These are phyloP conservation scores for Cladophialophora chaetospira DNA, from an alignment of 2,329 filamentous ascomycete species.

Conservation along the genomic window DNA sequence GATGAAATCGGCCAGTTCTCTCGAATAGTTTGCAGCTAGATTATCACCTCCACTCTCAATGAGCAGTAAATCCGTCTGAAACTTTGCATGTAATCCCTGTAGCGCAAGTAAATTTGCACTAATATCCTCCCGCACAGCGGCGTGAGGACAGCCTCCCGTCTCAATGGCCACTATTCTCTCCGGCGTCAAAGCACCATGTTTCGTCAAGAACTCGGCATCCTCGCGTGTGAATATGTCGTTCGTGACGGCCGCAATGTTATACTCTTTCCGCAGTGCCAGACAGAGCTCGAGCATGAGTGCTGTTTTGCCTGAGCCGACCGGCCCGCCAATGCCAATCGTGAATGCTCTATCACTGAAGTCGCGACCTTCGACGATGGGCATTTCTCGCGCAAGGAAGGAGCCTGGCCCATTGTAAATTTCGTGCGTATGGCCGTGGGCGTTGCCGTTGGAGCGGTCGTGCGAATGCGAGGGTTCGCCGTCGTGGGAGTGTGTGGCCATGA, in stretches of 20 bases:
- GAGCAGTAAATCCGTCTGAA: slow-evolving; percentile 79
- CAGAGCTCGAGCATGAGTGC: slow-evolving; percentile 95
- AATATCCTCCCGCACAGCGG: slow-evolving; percentile 96
- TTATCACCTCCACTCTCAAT: slow-evolving; percentile 98
- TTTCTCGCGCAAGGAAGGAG: slow-evolving; percentile 84
- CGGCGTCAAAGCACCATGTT: slow-evolving; percentile 78
- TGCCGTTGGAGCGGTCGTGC: slow-evolving; percentile 52
- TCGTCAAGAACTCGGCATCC: slow-evolving; percentile 95
- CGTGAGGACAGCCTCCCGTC: slow-evolving; percentile 95
- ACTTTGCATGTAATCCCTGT: slow-evolving; percentile 80
- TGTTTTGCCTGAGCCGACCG: slow-evolving; percentile 95
- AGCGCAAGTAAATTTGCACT: slow-evolving; percentile 89
- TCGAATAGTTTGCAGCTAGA: slow-evolving; percentile 91
- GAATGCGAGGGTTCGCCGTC: slow-evolving; percentile 40
- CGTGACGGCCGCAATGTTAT: slow-evolving; percentile 91
- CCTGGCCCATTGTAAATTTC: slow-evolving; percentile 94
- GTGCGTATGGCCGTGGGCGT: slow-evolving; percentile 83
- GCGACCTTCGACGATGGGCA: slow-evolving; percentile 87
- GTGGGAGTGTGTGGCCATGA: slow-evolving; percentile 36
- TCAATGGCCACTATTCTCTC: slow-evolving; percentile 91
- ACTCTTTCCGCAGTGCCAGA: slow-evolving; percentile 74
- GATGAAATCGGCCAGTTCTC: slow-evolving; percentile 95
- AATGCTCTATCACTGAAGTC: slow-evolving; percentile 89
- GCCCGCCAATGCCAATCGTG: slow-evolving; percentile 96
- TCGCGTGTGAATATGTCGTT: slow-evolving; percentile 57